Conservation (phyloP, 495 filamentous ascomycete species). For the Friedmanniomyces simplex region DNA sequence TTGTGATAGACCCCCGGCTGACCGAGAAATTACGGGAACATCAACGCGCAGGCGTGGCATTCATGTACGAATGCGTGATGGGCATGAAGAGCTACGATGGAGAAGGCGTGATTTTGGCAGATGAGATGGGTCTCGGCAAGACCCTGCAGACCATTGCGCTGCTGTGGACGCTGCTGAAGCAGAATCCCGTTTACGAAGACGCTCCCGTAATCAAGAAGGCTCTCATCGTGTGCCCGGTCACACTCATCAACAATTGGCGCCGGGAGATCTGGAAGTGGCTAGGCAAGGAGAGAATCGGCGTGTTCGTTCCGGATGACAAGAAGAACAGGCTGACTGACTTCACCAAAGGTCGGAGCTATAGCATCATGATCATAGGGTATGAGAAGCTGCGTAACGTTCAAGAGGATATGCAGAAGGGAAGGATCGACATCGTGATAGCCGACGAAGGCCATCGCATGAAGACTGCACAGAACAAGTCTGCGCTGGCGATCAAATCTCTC, state of each 20-base stretch:
- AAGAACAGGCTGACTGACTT: slow-evolving; percentile 52
- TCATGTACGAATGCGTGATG: slow-evolving; percentile 81
- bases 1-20: slow-evolving; percentile 70
- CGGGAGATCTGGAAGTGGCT: slow-evolving; percentile 77
- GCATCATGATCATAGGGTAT: slow-evolving; percentile 74
- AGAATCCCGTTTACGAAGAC: slow-evolving; percentile 59
- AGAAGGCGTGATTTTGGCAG: slow-evolving; percentile 66
- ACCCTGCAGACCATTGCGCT: slow-evolving; percentile 70
- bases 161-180: slow-evolving; percentile 71
- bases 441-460: slow-evolving; percentile 78
- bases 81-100: slow-evolving; percentile 61
- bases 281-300: slow-evolving; percentile 64
- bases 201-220: slow-evolving; percentile 63
- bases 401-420: slow-evolving; percentile 53
- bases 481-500: slow-evolving; percentile 60
- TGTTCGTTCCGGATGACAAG: slow-evolving; percentile 58
- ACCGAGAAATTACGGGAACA: slow-evolving; percentile 56
- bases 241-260: slow-evolving; percentile 69
- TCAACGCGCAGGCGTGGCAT: slow-evolving; percentile 66
- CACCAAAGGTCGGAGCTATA: slow-evolving; percentile 64
- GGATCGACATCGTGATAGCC: slow-evolving; percentile 67
- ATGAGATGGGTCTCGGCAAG: slow-evolving; percentile 78
- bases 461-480: slow-evolving; percentile 71
- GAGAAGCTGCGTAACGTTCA: slow-evolving; percentile 64
- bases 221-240: slow-evolving; percentile 71